These are phyloP conservation scores for Arthrobotrys megalospora DNA, from an alignment of 2,329 filamentous ascomycete genomes.

Conservation along the genomic window DNA sequence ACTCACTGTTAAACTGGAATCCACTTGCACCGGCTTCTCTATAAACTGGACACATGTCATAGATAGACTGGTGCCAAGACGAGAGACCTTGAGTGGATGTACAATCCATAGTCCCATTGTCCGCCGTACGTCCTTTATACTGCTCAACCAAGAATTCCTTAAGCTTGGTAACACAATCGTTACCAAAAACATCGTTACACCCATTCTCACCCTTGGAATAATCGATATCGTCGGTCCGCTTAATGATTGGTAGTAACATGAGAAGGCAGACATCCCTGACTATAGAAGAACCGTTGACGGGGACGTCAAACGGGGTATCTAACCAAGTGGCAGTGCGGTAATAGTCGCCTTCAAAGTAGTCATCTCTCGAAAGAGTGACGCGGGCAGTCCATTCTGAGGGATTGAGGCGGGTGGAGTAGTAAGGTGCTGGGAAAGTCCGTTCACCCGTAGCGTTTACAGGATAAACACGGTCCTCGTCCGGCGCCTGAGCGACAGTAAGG, in stretches of 20 bases:
- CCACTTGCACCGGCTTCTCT: slow-evolving; percentile 17
- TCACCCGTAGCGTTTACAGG: slow-evolving; percentile 42
- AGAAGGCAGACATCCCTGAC: slow-evolving; percentile 40
- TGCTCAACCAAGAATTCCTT: background rate
- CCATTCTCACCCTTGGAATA: slow-evolving; percentile 40
- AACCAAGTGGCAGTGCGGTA: slow-evolving; percentile 40
- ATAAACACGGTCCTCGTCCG: slow-evolving; percentile 17
- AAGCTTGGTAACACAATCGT: slow-evolving; percentile 31
- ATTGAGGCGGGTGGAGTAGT: slow-evolving; percentile 23
- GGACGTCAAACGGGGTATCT: slow-evolving; percentile 31
- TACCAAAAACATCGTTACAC: slow-evolving; percentile 38
- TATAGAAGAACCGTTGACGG: slow-evolving; percentile 40
- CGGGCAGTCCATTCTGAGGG: slow-evolving; percentile 37
- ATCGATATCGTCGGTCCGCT: slow-evolving; percentile 25
- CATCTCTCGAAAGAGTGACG: slow-evolving; percentile 27
- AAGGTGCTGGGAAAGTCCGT: slow-evolving; percentile 37
- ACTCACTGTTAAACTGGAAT: slow-evolving; percentile 21
- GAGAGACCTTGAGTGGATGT: background rate
- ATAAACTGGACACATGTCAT: slow-evolving; percentile 34
- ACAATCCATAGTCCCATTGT: slow-evolving; percentile 44
- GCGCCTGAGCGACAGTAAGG: background rate
- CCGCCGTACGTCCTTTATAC: slow-evolving; percentile 9
- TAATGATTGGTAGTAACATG: slow-evolving; percentile 29
- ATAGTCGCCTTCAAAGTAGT: slow-evolving; percentile 26
- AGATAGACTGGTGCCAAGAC: slow-evolving; percentile 9